Evolutionary conservation across 1,139 yeast species (phyloP).

Genomic region (Kodamaea sp.): DNA sequence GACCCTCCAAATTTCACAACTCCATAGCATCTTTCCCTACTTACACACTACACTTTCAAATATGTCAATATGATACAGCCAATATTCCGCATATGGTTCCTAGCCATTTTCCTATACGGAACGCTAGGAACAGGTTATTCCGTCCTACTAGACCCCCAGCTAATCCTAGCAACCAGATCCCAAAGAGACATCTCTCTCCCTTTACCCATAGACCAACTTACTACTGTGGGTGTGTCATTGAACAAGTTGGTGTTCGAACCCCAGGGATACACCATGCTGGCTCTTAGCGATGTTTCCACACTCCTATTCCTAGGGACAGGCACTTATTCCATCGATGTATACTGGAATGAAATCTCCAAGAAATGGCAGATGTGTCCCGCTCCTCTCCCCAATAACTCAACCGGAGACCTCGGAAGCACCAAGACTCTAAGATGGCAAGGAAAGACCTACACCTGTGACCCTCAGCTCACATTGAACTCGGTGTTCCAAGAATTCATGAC

Average conservation of each 20-base stretch:
- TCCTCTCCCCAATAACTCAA: slow-evolving; percentile 34
- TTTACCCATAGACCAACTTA: slow-evolving; percentile 57
- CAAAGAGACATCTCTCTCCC: slow-evolving; percentile 68
- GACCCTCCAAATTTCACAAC: too few species aligned
- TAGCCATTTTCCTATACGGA: slow-evolving; percentile 3
- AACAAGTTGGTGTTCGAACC: slow-evolving; percentile 49
- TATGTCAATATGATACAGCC: background rate
- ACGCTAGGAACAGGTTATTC: slow-evolving; percentile 1
- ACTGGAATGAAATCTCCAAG: slow-evolving; percentile 54
- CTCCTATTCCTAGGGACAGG: slow-evolving; percentile 55
- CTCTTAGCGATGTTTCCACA: slow-evolving; percentile 38
- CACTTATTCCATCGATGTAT: slow-evolving; percentile 59
- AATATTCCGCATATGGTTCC: background rate
- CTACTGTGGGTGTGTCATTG: slow-evolving; percentile 61
- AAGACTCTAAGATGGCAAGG: slow-evolving; percentile 31
- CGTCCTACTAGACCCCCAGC: slow-evolving; percentile 5
- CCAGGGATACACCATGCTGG: slow-evolving; percentile 48
- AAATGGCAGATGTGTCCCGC: slow-evolving; percentile 76
- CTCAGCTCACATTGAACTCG: slow-evolving; percentile 40
- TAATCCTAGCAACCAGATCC: slow-evolving; percentile 48
- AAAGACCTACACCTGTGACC: slow-evolving; percentile 38
- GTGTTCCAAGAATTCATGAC: slow-evolving; percentile 36
- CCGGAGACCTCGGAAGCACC: slow-evolving; percentile 14
- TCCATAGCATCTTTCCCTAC: background rate
- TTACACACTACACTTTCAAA: background rate